Base-by-base conservation (phyloP, 306 rosid species). In the Glycine soja region DNA sequence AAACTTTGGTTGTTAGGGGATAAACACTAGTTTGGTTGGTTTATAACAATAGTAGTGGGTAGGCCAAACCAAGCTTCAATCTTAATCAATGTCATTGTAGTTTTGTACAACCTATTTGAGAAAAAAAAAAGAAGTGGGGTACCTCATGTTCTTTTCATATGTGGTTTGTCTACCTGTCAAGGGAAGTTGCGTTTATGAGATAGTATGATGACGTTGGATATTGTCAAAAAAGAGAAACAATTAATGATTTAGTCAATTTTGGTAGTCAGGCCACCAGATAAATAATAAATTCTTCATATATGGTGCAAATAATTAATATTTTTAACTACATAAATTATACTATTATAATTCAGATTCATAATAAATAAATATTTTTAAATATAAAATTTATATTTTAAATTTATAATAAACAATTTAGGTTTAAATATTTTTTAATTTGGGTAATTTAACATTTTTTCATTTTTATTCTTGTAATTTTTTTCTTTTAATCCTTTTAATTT, bases 81-180 rank as follows among this genome's bases (percentile, higher is more conserved):
- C 42, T 16, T 32, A 52, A 75, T 75, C 63, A 38, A 43, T 51
- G 70, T 19, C 69, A 8, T 24, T 24, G 30, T 24, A 24, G 30
- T 24, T 24, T 24, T 24, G 30, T 24, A 24, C 30, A 1, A 24
- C 30, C 30, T 24, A 24, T 34, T 45, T 76, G 0, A n/a, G 45
- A 63, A 46, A 72, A 78, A 63, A 46, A 72, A 78, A 18, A 0
- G 32, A 19, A 38, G 76, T 85, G 76, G 80, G 58, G 24, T 77
- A 54, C 7, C 16, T 76, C 34, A 14, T 81, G 62, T 80, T 76
- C 85, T 46, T 65, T 85, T 85, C 88, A 80, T 76, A 76, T 62
- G 8, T 54, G 70, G 2, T 68, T 3, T 65, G 16, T n/a, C 70
- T 15, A 54, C 42, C 15, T 73, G 72, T 83, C 30, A 24, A 24